Base-by-base conservation (phyloP, 176 grass and related monocot genomes). In the Eleusine coracana region DNA sequence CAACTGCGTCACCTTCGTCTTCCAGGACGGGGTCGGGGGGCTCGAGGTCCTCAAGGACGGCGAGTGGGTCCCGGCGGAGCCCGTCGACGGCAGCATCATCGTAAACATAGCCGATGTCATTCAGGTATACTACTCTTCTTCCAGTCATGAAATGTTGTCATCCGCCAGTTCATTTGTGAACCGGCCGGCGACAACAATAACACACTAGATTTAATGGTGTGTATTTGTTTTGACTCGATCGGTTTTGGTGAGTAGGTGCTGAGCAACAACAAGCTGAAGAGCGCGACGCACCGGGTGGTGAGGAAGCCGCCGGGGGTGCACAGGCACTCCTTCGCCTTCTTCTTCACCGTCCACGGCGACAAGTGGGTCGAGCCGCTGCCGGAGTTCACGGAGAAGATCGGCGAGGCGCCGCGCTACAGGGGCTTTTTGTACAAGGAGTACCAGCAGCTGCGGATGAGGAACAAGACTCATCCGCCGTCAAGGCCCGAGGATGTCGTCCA, bases 311-410 rank as follows among this genome's bases (percentile, higher is more conserved):
- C 25, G 25, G 50, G 56, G 31, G 50, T 2, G 51, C 73, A 86
- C 88, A 73, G 83, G 59, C 83, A 82, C 74, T 90, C 83, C 9
- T 58, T 82, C 50, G 67, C 31, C 0, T 79, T 86, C 79, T 86
- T 83, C 83, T 73, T 86, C 73, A 78, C 6, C 72, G 1, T 82
- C 58, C 66, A 82, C 37, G 73, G 83, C 7, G 68, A 90, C 5
- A 78, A 62, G 38, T 90, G 88, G 79, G 31, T 90, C 6, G 79
- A 90, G 48, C 88, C 83, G n/a, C 49, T 86, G 66, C 88, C 88
- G 16, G 36, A 78, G 66, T 86, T 86, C 60, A 58, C 79, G 38
- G 68, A 2, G 12, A 28, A 86, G 78, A 46, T 61, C 39, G 83
- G 78, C 45, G 79, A 83, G 46, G 8, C 56, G 44, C 80, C 83